phyloP scores from a whole-genome alignment of 148 eudicot species.

The Limonium bicolor region DNA sequence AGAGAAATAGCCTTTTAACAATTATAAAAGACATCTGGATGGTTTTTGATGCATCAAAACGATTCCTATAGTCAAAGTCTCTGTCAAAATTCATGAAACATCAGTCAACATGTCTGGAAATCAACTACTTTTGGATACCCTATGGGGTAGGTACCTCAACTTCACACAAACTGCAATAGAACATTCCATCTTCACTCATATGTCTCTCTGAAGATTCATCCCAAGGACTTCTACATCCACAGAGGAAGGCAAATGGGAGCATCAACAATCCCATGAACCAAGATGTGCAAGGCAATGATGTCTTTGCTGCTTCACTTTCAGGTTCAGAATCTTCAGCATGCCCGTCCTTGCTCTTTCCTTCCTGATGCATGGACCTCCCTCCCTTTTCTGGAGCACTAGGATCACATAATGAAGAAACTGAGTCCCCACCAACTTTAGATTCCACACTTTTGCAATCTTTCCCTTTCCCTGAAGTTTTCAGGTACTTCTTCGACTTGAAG shows the following conservation, averaged over 20 bases:
- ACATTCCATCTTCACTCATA: constrained; percentile 94
- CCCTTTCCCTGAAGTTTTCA: constrained; percentile 27
- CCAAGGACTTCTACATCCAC: constrained; percentile 37
- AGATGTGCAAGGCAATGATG: constrained; percentile 18
- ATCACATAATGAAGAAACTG: constrained; percentile 26
- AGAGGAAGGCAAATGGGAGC: constrained; percentile 48
- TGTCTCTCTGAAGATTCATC: constrained; percentile 64
- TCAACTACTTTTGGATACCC: too few species aligned
- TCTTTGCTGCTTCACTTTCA: constrained; percentile 22
- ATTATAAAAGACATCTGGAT: background rate
- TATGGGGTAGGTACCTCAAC: constrained; percentile 97
- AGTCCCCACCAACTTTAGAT: constrained; percentile 42
- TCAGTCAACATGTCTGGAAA: background rate
- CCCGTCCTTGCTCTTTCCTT: constrained; percentile 16
- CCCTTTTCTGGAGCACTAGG: constrained; percentile 9
- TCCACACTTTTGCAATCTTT: constrained; percentile 22
- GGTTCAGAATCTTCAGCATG: constrained; percentile 18
- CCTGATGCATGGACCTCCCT: constrained; percentile 26
- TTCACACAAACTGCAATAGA: constrained; percentile 95
- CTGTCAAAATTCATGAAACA: too few species aligned
- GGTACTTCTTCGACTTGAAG: constrained; percentile 82
- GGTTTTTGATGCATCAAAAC: too few species aligned
- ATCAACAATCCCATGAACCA: constrained; percentile 31
- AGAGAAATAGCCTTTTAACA: background rate
- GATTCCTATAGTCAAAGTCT: too few species aligned